phyloP scores from a whole-genome alignment of 306 rosid genomes.

The Albizia julibrissin region DNA sequence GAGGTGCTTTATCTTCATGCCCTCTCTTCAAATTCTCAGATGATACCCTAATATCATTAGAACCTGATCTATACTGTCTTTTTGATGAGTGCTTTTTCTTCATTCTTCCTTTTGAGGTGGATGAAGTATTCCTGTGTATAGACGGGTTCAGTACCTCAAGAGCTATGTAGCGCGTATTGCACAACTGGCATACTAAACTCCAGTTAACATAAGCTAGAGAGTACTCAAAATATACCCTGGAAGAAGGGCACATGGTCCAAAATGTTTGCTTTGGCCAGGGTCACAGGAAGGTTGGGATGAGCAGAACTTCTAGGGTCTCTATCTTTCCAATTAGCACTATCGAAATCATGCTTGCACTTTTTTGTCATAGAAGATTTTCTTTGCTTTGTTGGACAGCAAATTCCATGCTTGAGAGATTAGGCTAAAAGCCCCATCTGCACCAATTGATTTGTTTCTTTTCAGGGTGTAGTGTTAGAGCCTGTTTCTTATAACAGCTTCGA shows the following conservation, averaged over 20 bases:
- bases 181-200: constrained; percentile 48
- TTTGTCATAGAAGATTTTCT: constrained; percentile 60
- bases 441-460: constrained; percentile 88
- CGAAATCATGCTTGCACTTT: constrained; percentile 45
- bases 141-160: constrained; percentile 49
- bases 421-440: constrained; percentile 92
- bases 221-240: constrained; percentile 64
- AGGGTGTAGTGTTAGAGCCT: constrained; percentile 93
- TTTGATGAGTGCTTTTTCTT: constrained; percentile 35
- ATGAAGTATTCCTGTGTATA: constrained; percentile 32
- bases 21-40: constrained; percentile 45
- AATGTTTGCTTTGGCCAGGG: constrained; percentile 52
- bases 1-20: constrained; percentile 36
- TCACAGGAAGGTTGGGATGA: constrained; percentile 35
- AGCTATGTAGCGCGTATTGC: constrained; percentile 53
- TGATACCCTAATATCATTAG: constrained; percentile 32
- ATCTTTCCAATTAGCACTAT: constrained; percentile 29
- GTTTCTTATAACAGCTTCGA: constrained; percentile 76
- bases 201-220: constrained; percentile 31
- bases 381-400: constrained; percentile 74
- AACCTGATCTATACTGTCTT: constrained; percentile 19
- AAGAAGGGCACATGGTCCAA: constrained; percentile 69
- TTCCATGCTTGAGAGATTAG: constrained; percentile 90
- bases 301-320: constrained; percentile 38
- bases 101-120: constrained; percentile 49